Evolutionary conservation across 2,329 filamentous ascomycete genomes (phyloP), one percentile per base, ranked within the genome.

Genomic region (Purpureocillium lavendulum): DNA sequence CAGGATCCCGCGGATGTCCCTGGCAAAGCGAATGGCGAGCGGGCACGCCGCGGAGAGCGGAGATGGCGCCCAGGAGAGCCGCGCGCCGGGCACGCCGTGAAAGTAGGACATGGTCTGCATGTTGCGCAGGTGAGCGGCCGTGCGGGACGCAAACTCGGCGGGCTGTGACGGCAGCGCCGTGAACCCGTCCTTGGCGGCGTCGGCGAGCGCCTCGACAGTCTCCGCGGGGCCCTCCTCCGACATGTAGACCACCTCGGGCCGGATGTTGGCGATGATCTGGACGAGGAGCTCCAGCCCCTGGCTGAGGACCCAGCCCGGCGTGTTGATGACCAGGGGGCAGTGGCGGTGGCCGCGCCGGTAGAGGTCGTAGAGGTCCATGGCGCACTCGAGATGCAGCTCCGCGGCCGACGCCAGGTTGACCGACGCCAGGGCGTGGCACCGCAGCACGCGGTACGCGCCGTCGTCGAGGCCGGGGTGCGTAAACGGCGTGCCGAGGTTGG

Each of bases 21-120:
- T 52, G 1, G 59, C 58, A 49, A 85, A 89, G 4, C 59, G 62
- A 17, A 88, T 75, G 30, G 76, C 60, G 69, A 77, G 80, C 0
- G 84, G 84, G 0, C 68, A 57, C 7, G 72, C 49, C 1, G 65
- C 61, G 1, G 75, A 75, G 8, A 89, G 59, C 0, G 82, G 73
- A 1, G 61, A 65, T 0, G 67, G 43, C 38, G 71, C 62, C 74
- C 79, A 85, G 33, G 54, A 57, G 15, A 59, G 36, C 6, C 44
- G 46, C 15, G 7, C 15, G 15, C 21, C 36, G 41, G 47, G 53
- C 13, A 12, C n/a, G 29, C n/a, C 13, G 12, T 90, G 86, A 51
- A 90, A 87, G 50, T 89, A 90, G 0, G 84, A 81, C 70, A 87
- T 80, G n/a, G 72, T 77, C 49, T 88, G 83, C 82, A 90, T 87